Evolutionary conservation across 1,284 basidiomycete genomes (phyloP).

Genomic region (Phylloporus sp.): DNA sequence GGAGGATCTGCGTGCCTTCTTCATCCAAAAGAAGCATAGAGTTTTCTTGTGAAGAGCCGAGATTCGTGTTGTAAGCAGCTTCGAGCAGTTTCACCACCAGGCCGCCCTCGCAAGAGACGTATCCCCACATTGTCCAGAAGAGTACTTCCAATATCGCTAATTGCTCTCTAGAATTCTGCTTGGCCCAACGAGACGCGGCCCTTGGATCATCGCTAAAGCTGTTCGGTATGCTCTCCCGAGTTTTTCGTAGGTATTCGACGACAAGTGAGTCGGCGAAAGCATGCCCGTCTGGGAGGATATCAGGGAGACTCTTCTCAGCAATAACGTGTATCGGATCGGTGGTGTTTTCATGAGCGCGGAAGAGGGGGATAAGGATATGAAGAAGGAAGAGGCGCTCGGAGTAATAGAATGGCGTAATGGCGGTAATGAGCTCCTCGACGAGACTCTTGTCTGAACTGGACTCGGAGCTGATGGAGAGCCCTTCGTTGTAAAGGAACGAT

Average conservation of each 20-base stretch:
- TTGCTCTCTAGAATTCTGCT: constrained; percentile 81
- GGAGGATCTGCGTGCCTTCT: constrained; percentile 65
- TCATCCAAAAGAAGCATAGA: constrained; percentile 73
- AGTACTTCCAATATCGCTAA: constrained; percentile 80
- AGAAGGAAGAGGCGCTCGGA: constrained; percentile 74
- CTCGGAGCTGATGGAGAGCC: constrained; percentile 56
- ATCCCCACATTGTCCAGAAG: constrained; percentile 87
- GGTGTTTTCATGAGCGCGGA: constrained; percentile 62
- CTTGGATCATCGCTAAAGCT: constrained; percentile 57
- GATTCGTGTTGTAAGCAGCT: constrained; percentile 64
- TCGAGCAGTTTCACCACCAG: constrained; percentile 67
- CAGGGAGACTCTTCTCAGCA: constrained; percentile 57
- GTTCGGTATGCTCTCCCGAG: constrained; percentile 56
- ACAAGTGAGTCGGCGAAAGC: constrained; percentile 63
- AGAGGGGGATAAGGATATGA: constrained; percentile 65
- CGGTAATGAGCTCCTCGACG: constrained; percentile 64
- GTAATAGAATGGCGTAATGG: constrained; percentile 80
- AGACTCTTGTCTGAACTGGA: constrained; percentile 45
- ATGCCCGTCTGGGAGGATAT: constrained; percentile 63
- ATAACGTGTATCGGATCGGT: constrained; percentile 57
- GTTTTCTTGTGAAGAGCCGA: constrained; percentile 72
- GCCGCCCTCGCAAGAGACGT: constrained; percentile 64
- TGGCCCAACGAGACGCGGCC: constrained; percentile 73
- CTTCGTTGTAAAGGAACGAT: constrained; percentile 81
- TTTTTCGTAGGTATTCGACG: constrained; percentile 60